These are phyloP conservation scores for Beauveria scarabaeidicola DNA, from an alignment of 2,329 filamentous ascomycete genomes.

Conservation along the genomic window DNA sequence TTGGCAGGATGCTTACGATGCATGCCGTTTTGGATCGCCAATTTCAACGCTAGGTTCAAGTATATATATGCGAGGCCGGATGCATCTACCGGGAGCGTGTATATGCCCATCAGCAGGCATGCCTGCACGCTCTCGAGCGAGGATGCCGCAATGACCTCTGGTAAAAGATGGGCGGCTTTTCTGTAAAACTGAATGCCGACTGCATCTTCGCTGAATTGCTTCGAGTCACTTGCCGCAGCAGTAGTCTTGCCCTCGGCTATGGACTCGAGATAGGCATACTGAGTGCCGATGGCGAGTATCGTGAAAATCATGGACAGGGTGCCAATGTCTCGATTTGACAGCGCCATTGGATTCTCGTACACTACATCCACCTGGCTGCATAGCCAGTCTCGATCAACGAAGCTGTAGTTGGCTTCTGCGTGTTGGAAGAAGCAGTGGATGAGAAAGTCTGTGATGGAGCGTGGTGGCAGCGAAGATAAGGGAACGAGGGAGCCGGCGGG, in stretches of 20 bases:
- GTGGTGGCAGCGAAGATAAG: slow-evolving; percentile 35
- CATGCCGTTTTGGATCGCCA: slow-evolving; percentile 54
- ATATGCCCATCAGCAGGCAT: slow-evolving; percentile 47
- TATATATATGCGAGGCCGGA: slow-evolving; percentile 50
- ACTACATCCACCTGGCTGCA: slow-evolving; percentile 30
- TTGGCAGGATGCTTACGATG: slow-evolving; percentile 42
- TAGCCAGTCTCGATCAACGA: slow-evolving; percentile 36
- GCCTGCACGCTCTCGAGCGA: slow-evolving; percentile 51
- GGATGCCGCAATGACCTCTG: slow-evolving; percentile 47
- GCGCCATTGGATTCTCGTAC: slow-evolving; percentile 29
- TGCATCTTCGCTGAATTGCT: slow-evolving; percentile 38
- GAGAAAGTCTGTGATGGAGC: slow-evolving; percentile 38
- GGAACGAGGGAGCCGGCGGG: slow-evolving; percentile 29
- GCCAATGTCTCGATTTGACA: slow-evolving; percentile 33
- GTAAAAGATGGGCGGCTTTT: slow-evolving; percentile 43
- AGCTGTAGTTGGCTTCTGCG: slow-evolving; percentile 41
- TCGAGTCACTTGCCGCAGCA: slow-evolving; percentile 11
- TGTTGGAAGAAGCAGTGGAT: slow-evolving; percentile 39
- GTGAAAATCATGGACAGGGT: slow-evolving; percentile 37
- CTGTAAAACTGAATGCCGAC: slow-evolving; percentile 49
- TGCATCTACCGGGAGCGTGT: slow-evolving; percentile 46
- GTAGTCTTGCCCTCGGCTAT: slow-evolving; percentile 6
- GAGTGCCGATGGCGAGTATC: slow-evolving; percentile 41
- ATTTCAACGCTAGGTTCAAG: slow-evolving; percentile 44
- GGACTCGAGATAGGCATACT: slow-evolving; percentile 40